phyloP scores from a whole-genome alignment of 2,329 filamentous ascomycete genomes.

The Pyrenophora tritici-repentis region DNA sequence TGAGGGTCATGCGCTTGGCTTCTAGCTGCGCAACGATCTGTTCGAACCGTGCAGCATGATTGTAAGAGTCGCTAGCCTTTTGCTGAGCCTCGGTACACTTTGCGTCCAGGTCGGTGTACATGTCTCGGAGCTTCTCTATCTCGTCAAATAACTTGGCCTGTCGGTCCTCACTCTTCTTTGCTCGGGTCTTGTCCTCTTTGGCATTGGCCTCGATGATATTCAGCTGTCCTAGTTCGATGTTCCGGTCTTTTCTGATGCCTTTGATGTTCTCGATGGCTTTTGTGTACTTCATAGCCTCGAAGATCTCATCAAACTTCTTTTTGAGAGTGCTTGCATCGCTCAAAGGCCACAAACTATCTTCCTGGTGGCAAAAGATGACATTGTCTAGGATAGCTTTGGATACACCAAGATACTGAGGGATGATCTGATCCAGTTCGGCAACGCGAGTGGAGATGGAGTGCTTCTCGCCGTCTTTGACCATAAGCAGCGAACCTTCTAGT shows the following conservation, averaged over 20 bases:
- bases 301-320: conserved; percentile 96
- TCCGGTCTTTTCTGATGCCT: conserved; percentile 78
- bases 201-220: conserved; percentile 77
- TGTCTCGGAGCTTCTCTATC: conserved; percentile 58
- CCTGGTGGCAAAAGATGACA: conserved; percentile 98
- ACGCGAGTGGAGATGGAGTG: conserved; percentile 78
- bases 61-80: conserved; percentile 68
- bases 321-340: conserved; percentile 85
- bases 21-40: conserved; percentile 75
- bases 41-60: conserved; percentile 74
- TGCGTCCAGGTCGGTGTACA: conserved; percentile 37
- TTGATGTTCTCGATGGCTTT: conserved; percentile 98
- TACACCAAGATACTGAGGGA: conserved; percentile 86
- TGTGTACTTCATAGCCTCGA: conserved; percentile 94
- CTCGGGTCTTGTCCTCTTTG: conserved; percentile 83
- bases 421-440: conserved; percentile 78
- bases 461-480: conserved; percentile 78
- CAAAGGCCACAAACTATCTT: conserved; percentile 96
- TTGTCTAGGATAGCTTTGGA: conserved; percentile 87
- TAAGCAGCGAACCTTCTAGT: conserved; percentile 77
- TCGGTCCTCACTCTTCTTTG: conserved; percentile 61
- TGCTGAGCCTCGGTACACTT: conserved; percentile 45
- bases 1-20: conserved; percentile 75
- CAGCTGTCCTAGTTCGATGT: conserved; percentile 71
- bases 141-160: conserved; percentile 68